Evolutionary conservation across 257 asterid genomes (phyloP), one percentile per base, ranked within the genome.

Genomic region (Ilex aquifolium): DNA sequence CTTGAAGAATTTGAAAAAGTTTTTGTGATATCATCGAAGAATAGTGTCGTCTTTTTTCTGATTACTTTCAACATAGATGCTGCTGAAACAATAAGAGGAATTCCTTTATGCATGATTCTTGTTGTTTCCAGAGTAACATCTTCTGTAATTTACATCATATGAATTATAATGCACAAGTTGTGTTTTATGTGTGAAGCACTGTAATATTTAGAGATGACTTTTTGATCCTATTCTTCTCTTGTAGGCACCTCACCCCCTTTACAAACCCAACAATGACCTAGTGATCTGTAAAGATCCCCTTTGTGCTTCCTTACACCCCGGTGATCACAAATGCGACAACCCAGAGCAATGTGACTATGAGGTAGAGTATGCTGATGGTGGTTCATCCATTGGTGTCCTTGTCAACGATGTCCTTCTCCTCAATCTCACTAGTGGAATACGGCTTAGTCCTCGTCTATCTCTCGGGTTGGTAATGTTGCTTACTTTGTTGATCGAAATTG

Each of bases 291-390:
- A 62, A 73, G 96, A 93, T 54, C 95, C 97, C 58, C 80, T 93
- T 2, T 93, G 99, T 36, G 96, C 96, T 21, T 82, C 99, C 55
- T 75, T 93, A 72, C 99, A 93, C 73, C 67, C 87, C n/a, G 62
- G 76, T 11, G 96, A 85, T 61, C 81, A 93, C 49, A 71, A 61
- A 29, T 93, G 99, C 48, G 94, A 90, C 57, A 79, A 54, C 61
- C 96, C 94, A 49, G 83, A 82, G 44, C 99, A 93, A 69, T 93
- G 97, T 73, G 99, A 93, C 65, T 93, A 93, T 15, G 96, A 87
- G 71, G 97, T 93, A 59, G 97, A 87, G 88, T 93, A 93, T 72
- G 97, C 99, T 2, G 99, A 93, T 74, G 99, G 99, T 62, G 99
- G 99, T 64, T 93, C 99, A 31, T 93, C 99, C 57, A 90, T 93